Evolutionary conservation across 352 stramenopile species (phyloP), one percentile per base, ranked within the genome.

Genomic region (Phytophthora pistaciae): DNA sequence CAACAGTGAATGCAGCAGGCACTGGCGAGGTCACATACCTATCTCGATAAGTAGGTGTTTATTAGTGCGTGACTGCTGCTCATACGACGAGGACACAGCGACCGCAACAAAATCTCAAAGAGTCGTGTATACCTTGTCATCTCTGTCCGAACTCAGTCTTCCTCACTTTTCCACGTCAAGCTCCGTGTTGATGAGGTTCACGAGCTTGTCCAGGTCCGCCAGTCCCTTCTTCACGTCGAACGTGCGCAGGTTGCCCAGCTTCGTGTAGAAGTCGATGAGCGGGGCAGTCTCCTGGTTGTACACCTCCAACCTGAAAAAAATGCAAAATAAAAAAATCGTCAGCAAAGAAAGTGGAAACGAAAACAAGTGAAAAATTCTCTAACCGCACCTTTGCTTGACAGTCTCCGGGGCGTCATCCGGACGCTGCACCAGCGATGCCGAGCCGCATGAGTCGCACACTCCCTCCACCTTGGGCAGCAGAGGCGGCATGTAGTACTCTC

Each of bases 261-360:
- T 82, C 14, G 77, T 77, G 86, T 97, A 98, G 55, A 95, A 97
- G 31, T 95, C 78, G 63, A 97, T 86, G 10, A 98, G 72, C 50
- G 92, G 92, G 48, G 84, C 83, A 1, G 92, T 97, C 70, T 98
- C 88, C 25, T 91, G 75, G 50, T 96, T 95, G 84, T 98, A 97
- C 25, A 98, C 91, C 14, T 93, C 78, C 66, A 98, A 65, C 27
- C 88, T 90, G 29, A 9, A 33, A 5, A 27, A 40, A 63, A 23
- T n/a, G 27, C 27, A 3, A 29, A 29, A 29, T 29, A 11, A 71
- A 52, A 56, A n/a, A 2, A 21, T 53, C 9, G 18, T 53, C 46
- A 53, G 9, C 3, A 53, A n/a, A 49, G 5, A 49, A 23, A 21
- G 1, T 13, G 6, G 11, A 29, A 27, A 29, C 44, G 40, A 48